Evolutionary conservation across 257 asterid species (phyloP), one percentile per base, ranked within the genome.

Genomic region (Marsdenia floribunda): DNA sequence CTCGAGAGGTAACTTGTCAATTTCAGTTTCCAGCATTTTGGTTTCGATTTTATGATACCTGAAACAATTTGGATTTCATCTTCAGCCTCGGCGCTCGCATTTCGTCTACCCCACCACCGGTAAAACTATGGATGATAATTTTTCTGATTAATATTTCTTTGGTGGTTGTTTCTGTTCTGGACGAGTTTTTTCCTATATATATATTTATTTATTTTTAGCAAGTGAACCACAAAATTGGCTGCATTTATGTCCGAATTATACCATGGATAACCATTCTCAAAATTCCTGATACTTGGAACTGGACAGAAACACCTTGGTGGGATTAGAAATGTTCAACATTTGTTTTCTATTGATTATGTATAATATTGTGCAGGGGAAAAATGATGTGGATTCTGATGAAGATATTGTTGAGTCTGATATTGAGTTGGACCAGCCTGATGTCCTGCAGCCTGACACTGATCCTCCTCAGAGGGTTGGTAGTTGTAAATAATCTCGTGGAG

Each of bases 321-420:
- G 7, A 16, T 8, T 37, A n/a, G 47, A 65, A 65, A 38, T 16
- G 50, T n/a, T 65, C 18, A 65, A 33, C 42, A 54, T 40, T 63
- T 77, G 18, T 18, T 42, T 59, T 57, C 38, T 72, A 12, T 35
- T 6, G 16, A 50, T 15, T 38, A 26, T 6, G 21, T 22, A 63
- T 24, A 15, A 68, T 79, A 21, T 38, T 68, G 40, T 76, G 75
- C 85, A 92, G 93, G 88, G 82, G 24, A 77, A 75, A 68, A 81
- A 75, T 29, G 83, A 70, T 22, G 83, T 68, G 47, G 68, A 33
- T 54, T 14, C 68, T 72, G 83, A 77, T 19, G 96, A 85, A 33
- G 90, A 88, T 69, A 85, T 91, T 77, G 79, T 85, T 55, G 96
- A 93, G 78, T 93, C 97, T 52, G 95, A 91, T 79, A 81, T 93